phyloP scores from a whole-genome alignment of 2,329 filamentous ascomycete species.

The Didymella segeticola region DNA sequence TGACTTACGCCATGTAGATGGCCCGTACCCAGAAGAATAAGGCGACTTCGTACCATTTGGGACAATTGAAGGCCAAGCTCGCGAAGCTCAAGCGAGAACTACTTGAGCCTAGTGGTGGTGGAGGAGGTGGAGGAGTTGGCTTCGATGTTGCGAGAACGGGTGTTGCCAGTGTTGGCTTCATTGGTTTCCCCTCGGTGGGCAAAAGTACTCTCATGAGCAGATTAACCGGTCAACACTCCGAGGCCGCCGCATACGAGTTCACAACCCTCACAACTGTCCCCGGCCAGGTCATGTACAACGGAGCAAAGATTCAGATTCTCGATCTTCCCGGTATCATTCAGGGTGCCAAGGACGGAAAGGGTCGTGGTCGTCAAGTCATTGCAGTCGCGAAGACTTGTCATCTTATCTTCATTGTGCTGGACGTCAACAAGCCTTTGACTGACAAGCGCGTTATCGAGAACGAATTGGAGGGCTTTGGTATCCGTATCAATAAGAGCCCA shows the following conservation, averaged over 20 bases:
- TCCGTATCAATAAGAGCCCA: slow-evolving; percentile 94
- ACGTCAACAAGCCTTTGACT: slow-evolving; percentile 97
- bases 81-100: slow-evolving; percentile 97
- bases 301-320: slow-evolving; percentile 96
- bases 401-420: slow-evolving; percentile 96
- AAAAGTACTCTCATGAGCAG: slow-evolving; percentile 98
- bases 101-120: slow-evolving; percentile 78
- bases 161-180: slow-evolving; percentile 96
- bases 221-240: slow-evolving; percentile 94
- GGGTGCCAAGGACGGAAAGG: slow-evolving; percentile 96
- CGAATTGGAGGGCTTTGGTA: slow-evolving; percentile 96
- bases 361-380: slow-evolving; percentile 97
- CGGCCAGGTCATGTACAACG: slow-evolving; percentile 94
- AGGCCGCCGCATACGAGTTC: slow-evolving; percentile 97
- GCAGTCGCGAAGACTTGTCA: slow-evolving; percentile 98
- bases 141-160: slow-evolving; percentile 98
- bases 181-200: slow-evolving; percentile 96
- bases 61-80: slow-evolving; percentile 95
- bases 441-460: slow-evolving; percentile 96
- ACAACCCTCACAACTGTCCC: slow-evolving; percentile 97
- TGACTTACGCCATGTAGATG: slow-evolving; percentile 67
- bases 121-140: slow-evolving; percentile 84
- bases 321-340: slow-evolving; percentile 99
- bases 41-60: slow-evolving; percentile 88
- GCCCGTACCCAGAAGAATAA: slow-evolving; percentile 98